Conservation (phyloP, 2,329 filamentous ascomycete species). For the Westerdykella ornata region DNA sequence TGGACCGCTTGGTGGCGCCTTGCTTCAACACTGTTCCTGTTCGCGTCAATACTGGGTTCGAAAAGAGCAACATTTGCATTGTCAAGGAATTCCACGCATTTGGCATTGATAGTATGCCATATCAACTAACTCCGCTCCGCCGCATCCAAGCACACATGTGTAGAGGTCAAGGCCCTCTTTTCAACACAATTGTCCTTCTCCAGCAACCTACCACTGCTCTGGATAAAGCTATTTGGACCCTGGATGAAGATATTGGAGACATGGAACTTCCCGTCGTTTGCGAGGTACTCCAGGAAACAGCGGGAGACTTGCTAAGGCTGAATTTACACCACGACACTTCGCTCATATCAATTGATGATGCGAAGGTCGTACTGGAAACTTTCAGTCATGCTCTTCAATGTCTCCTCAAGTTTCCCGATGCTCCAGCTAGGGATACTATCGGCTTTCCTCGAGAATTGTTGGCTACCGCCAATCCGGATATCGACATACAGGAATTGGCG, state of each 20-base stretch:
- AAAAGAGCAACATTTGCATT: constrained; percentile 50
- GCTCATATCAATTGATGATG: constrained; percentile 24
- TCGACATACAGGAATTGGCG: constrained; percentile 2
- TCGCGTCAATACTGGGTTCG: constrained; percentile 49
- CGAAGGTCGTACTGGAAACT: constrained; percentile 20
- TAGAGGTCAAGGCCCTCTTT: constrained; percentile 50
- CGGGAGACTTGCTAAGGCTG: constrained; percentile 50
- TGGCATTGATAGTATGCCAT: constrained; percentile 57
- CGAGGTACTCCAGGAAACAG: constrained; percentile 58
- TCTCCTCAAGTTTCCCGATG: constrained; percentile 17
- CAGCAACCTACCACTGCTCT: constrained; percentile 53
- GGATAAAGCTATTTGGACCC: constrained; percentile 46
- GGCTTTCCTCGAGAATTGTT: constrained; percentile 17
- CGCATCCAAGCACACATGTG: constrained; percentile 55
- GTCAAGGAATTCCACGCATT: constrained; percentile 54
- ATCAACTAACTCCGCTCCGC: constrained; percentile 70
- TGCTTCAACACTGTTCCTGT: constrained; percentile 87
- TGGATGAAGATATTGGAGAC: constrained; percentile 47
- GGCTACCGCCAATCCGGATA: constrained; percentile 21
- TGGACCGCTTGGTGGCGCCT: constrained; percentile 72
- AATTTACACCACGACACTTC: constrained; percentile 52
- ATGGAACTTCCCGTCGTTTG: constrained; percentile 76
- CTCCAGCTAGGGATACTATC: constrained; percentile 18
- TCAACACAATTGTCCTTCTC: constrained; percentile 74
- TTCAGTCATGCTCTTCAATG: constrained; percentile 24